Evolutionary conservation across 1,284 basidiomycete species (phyloP).

Genomic region (Tylopilus sp.): DNA sequence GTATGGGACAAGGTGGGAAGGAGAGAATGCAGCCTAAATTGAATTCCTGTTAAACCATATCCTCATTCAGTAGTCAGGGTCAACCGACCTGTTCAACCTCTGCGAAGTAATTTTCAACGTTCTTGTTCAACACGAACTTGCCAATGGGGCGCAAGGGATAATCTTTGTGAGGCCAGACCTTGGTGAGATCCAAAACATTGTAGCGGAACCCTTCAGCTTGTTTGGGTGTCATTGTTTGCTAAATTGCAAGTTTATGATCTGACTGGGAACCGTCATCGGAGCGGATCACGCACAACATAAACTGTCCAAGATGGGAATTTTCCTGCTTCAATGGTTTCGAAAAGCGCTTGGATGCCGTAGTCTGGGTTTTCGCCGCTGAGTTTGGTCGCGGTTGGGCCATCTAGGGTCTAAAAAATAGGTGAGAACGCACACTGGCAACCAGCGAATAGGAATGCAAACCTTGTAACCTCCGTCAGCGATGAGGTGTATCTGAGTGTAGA

Average conservation of each 20-base stretch:
- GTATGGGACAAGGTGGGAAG: conserved; percentile 82
- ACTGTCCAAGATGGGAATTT: conserved; percentile 80
- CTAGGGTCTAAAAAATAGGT: conserved; percentile 49
- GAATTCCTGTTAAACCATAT: conserved; percentile 19
- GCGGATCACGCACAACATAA: conserved; percentile 50
- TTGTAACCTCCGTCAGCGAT: conserved; percentile 76
- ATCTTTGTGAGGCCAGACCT: conserved; percentile 81
- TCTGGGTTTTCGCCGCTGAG: conserved; percentile 78
- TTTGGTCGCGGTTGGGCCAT: conserved; percentile 49
- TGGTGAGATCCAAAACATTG: conserved; percentile 88
- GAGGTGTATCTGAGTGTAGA: conserved; percentile 82
- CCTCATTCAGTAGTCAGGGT: not conserved
- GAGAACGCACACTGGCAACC: not conserved
- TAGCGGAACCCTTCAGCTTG: conserved; percentile 90
- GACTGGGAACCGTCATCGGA: not conserved
- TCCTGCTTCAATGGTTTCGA: conserved; percentile 75
- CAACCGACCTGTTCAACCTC: conserved; percentile 75
- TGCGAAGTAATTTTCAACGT: conserved; percentile 82
- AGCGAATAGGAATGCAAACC: conserved; percentile 32
- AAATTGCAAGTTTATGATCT: conserved; percentile 14
- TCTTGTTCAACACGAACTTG: conserved; percentile 84
- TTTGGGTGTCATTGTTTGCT: conserved; percentile 87
- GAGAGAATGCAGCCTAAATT: conserved; percentile 72
- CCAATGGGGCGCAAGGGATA: conserved; percentile 87
- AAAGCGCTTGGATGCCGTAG: conserved; percentile 73